A percentile compares a stretch with the other conserved stretches of the same genome.
phyloP scores from a whole-genome alignment of 257 asterid genomes.

The Parsonsia alboflavescens region DNA sequence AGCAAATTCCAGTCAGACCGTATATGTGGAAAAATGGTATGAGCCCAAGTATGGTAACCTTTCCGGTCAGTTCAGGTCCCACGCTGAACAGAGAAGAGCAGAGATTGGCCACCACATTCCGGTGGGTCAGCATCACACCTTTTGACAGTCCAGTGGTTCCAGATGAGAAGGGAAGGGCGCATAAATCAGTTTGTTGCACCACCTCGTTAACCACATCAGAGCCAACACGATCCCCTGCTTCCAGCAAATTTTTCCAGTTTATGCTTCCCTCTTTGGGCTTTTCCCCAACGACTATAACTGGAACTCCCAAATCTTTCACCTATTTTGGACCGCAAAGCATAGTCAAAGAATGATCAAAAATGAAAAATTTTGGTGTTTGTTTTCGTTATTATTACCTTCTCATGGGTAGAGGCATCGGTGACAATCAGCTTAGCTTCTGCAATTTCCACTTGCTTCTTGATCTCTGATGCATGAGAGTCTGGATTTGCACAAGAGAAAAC shows the following conservation, averaged over 20 bases:
- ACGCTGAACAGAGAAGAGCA: constrained; percentile 81
- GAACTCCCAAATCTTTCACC: constrained; percentile 82
- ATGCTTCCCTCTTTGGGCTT: constrained; percentile 69
- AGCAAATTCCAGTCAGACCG: constrained; percentile 89
- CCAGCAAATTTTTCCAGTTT: constrained; percentile 65
- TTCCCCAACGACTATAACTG: constrained; percentile 68
- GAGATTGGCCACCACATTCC: constrained; percentile 78
- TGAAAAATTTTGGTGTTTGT: not conserved
- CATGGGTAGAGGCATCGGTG: constrained; percentile 66
- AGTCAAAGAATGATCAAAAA: not conserved
- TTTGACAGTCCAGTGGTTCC: constrained; percentile 92
- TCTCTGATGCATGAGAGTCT: constrained; percentile 54
- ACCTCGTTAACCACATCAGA: constrained; percentile 38
- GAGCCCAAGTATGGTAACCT: constrained; percentile 66
- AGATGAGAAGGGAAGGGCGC: constrained; percentile 94
- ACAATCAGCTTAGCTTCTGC: constrained; percentile 85
- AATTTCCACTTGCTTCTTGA: constrained; percentile 78
- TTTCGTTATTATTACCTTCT: constrained; percentile 44
- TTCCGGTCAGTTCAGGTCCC: constrained; percentile 72
- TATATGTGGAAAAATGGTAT: constrained; percentile 92
- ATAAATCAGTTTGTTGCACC: constrained; percentile 63
- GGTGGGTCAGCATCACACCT: constrained; percentile 92
- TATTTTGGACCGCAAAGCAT: constrained; percentile 11
- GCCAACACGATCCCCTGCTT: constrained; percentile 73
- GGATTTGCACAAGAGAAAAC: constrained; percentile 93